These are phyloP conservation scores for Cynara cardunculus DNA, from an alignment of 129 eudicot species.

Conservation along the genomic window DNA sequence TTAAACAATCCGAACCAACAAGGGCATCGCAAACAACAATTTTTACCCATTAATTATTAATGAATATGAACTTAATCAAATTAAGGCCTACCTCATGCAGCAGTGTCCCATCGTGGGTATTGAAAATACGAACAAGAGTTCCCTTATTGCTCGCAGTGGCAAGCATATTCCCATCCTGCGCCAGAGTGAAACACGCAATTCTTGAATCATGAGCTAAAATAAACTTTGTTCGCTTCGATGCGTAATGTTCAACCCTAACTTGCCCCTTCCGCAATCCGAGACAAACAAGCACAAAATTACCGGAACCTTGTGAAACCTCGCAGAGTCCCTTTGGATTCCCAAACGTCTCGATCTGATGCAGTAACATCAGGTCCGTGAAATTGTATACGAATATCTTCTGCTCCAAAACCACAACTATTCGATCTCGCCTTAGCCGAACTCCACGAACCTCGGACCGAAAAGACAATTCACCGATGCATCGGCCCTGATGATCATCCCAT, in stretches of 20 bases:
- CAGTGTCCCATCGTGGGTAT: constrained; percentile 63
- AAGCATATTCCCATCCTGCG: constrained; percentile 68
- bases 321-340: constrained; percentile 85
- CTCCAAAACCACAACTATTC: constrained; percentile 70
- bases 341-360: constrained; percentile 80
- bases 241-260: constrained; percentile 73
- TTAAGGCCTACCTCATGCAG: constrained; percentile 59
- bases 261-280: constrained; percentile 83
- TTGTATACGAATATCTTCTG: constrained; percentile 84
- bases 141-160: constrained; percentile 91
- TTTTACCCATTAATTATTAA: background rate
- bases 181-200: constrained; percentile 63
- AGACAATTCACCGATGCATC: constrained; percentile 80
- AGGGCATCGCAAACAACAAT: background rate
- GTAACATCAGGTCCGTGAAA: constrained; percentile 65
- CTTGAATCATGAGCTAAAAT: constrained; percentile 89
- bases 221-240: constrained; percentile 66
- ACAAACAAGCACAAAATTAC: constrained; percentile 69
- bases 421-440: constrained; percentile 61
- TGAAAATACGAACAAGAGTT: constrained; percentile 68
- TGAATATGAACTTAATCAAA: background rate
- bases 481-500: constrained; percentile 89
- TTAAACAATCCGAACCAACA: background rate
- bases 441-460: constrained; percentile 84
- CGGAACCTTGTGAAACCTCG: constrained; percentile 61